These are phyloP conservation scores for Oidiodendron maius DNA, from an alignment of 495 filamentous ascomycete genomes.

Conservation along the genomic window DNA sequence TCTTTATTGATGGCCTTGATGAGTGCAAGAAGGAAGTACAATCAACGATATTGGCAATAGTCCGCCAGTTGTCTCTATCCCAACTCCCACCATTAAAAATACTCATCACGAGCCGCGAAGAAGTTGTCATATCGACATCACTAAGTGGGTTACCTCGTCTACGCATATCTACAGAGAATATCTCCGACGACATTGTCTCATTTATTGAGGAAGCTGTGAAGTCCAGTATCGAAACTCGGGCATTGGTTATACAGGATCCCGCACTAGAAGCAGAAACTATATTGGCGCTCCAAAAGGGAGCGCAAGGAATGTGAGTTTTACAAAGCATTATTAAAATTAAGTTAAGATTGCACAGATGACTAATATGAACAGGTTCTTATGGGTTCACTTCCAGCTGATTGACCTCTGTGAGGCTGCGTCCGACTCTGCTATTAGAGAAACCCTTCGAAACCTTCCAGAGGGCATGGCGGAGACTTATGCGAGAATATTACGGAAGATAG, in stretches of 20 bases:
- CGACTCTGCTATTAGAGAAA: conserved; percentile 27
- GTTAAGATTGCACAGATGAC: background rate
- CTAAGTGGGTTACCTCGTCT: background rate
- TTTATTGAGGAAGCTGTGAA: conserved; percentile 10
- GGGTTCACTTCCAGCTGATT: conserved; percentile 27
- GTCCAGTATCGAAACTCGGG: background rate
- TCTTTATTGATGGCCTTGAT: conserved; percentile 16
- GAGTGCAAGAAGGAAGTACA: conserved; percentile 15
- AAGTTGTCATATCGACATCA: background rate
- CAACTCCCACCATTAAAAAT: background rate
- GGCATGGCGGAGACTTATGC: conserved; percentile 26
- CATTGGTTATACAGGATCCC: conserved; percentile 1
- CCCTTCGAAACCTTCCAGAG: conserved; percentile 24
- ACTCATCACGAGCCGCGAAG: background rate
- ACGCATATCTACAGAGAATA: background rate
- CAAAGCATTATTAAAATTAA: background rate
- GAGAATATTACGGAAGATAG: conserved; percentile 18
- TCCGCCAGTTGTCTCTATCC: background rate
- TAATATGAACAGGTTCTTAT: conserved; percentile 24
- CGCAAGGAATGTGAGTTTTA: conserved; percentile 20
- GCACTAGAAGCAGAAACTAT: conserved; percentile 7
- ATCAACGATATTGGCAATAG: background rate
- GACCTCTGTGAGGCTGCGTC: conserved; percentile 26
- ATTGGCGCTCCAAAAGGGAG: conserved; percentile 10
- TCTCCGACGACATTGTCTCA: conserved; percentile 14